These are phyloP conservation scores for Earliella scabrosa DNA, from an alignment of 1,284 basidiomycete genomes.

Conservation along the genomic window DNA sequence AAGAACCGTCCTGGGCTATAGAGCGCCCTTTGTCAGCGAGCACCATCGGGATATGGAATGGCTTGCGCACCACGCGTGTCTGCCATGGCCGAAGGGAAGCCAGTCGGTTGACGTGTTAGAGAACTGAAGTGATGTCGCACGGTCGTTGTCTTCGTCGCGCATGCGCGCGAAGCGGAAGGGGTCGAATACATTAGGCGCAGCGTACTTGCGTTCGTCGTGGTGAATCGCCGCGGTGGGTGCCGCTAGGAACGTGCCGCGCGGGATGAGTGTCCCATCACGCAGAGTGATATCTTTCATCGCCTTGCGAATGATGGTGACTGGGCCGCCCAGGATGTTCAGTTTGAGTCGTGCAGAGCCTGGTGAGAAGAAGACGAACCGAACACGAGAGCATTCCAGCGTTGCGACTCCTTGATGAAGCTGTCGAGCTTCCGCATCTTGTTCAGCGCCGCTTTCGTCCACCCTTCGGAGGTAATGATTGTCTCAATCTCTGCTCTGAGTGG, in stretches of 20 bases:
- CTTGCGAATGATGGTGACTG: conserved; percentile 17
- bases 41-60: background rate
- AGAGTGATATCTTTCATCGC: conserved; percentile 41
- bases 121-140: conserved; percentile 31
- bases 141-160: conserved; percentile 28
- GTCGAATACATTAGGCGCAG: conserved; percentile 42
- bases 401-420: conserved; percentile 53
- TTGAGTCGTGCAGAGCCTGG: background rate
- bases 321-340: background rate
- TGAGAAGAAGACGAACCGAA: background rate
- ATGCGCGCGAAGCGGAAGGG: conserved; percentile 50
- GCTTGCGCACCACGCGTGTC: conserved; percentile 44
- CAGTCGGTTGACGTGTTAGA: conserved; percentile 42
- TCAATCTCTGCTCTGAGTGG: conserved; percentile 49
- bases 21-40: background rate
- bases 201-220: conserved; percentile 44
- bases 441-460: conserved; percentile 48
- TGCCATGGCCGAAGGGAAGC: conserved; percentile 47
- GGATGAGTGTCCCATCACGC: conserved; percentile 46
- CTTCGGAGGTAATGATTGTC: conserved; percentile 37
- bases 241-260: conserved; percentile 44
- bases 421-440: conserved; percentile 50
- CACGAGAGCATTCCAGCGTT: conserved; percentile 36
- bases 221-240: conserved; percentile 45
- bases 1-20: conserved; percentile 50